Evolutionary conservation across 345 rosid species (phyloP).

Genomic region (Pistacia atlantica): DNA sequence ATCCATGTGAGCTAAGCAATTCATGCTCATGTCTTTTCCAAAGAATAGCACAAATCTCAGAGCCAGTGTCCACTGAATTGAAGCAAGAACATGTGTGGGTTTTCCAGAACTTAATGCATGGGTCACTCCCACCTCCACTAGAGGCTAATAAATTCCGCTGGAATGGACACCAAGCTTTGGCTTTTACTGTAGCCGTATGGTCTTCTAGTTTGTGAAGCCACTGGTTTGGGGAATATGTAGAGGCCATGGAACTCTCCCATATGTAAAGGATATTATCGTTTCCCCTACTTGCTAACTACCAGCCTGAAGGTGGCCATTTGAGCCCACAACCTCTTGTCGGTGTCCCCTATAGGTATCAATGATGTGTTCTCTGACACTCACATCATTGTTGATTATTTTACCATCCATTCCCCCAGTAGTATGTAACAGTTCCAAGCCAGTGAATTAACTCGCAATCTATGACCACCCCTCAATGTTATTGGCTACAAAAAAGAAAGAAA

Average conservation of each 20-base stretch:
- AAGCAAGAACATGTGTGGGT: constrained; percentile 41
- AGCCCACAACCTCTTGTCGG: constrained; percentile 42
- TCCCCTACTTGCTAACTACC: constrained; percentile 50
- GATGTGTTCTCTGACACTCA: constrained; percentile 35
- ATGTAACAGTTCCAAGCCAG: constrained; percentile 48
- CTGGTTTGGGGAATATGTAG: constrained; percentile 26
- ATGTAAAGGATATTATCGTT: constrained; percentile 40
- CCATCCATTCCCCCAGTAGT: constrained; percentile 50
- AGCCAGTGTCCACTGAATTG: constrained; percentile 41
- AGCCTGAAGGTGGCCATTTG: constrained; percentile 51
- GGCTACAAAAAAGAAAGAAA: constrained; percentile 24
- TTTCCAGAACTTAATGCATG: constrained; percentile 44
- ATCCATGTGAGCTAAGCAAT: constrained; percentile 47
- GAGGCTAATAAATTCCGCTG: constrained; percentile 40
- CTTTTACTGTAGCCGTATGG: constrained; percentile 41
- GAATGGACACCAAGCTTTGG: constrained; percentile 56
- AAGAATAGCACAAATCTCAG: constrained; percentile 42
- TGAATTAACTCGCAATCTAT: constrained; percentile 37
- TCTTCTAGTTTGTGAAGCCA: constrained; percentile 54
- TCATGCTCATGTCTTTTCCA: constrained; percentile 44
- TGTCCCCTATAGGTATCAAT: constrained; percentile 42
- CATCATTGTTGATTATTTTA: constrained; percentile 36
- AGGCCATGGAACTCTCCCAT: constrained; percentile 45
- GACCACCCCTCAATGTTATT: constrained; percentile 38
- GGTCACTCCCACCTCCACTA: constrained; percentile 40